Conservation (phyloP, 1,284 basidiomycete genomes). For the Singerocomus rubriflavus region DNA sequence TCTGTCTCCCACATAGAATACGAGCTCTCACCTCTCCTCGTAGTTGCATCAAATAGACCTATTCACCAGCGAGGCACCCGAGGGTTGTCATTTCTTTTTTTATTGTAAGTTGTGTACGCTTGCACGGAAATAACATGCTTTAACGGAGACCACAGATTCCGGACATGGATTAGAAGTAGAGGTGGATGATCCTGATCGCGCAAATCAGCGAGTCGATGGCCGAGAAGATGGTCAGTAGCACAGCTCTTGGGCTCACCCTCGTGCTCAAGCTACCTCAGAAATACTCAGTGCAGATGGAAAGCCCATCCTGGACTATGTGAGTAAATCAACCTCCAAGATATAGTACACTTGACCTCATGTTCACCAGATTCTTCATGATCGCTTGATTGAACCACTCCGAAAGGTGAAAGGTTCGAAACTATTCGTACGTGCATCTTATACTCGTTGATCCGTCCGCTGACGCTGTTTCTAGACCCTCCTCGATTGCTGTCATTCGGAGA, state of each 20-base stretch:
- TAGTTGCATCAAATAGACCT: constrained; percentile 27
- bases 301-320: constrained; percentile 23
- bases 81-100: constrained; percentile 38
- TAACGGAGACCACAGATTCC: constrained; percentile 18
- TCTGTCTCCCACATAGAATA: background rate
- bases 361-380: constrained; percentile 21
- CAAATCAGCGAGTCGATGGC: constrained; percentile 29
- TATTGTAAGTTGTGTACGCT: constrained; percentile 31
- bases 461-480: constrained; percentile 22
- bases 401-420: constrained; percentile 19
- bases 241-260: background rate
- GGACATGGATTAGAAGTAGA: constrained; percentile 34
- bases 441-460: background rate
- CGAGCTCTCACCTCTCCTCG: background rate
- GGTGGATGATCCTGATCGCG: constrained; percentile 19
- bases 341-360: background rate
- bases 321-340: background rate
- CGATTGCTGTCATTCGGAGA: constrained; percentile 34
- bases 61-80: constrained; percentile 26
- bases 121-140: background rate
- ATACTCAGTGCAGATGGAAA: constrained; percentile 23
- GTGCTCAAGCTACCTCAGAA: constrained; percentile 14
- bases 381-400: constrained; percentile 19
- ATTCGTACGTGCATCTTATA: constrained; percentile 15
- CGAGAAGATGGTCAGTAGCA: constrained; percentile 34